Evolutionary conservation across 345 rosid genomes (phyloP).

Genomic region (Eucalyptus curtisii): DNA sequence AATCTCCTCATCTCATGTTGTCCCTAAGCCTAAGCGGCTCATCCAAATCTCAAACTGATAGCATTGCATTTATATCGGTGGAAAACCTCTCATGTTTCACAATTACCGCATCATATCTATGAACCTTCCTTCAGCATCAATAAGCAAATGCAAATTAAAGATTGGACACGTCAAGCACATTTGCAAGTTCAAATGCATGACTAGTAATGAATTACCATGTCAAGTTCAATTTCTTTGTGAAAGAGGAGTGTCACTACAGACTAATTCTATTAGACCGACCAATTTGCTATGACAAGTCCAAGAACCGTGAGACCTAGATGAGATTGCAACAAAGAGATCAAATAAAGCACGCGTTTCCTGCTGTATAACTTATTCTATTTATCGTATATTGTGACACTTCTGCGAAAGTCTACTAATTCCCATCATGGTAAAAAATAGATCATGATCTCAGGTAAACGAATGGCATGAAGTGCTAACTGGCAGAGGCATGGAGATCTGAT

Average conservation of each 20-base stretch:
- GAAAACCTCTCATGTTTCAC: neutral
- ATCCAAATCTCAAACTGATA: neutral
- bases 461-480: neutral
- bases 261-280: neutral
- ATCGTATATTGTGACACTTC: neutral
- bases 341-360: neutral
- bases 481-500: neutral
- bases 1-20: neutral
- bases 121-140: neutral
- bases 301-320: neutral
- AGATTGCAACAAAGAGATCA: neutral
- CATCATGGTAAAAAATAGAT: neutral
- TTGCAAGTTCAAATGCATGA: neutral
- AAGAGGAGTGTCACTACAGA: neutral
- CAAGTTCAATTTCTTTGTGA: neutral
- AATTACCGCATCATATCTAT: neutral
- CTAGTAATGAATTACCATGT: neutral
- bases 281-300: neutral
- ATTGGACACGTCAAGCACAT: neutral
- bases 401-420: neutral
- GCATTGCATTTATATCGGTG: neutral
- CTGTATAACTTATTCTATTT: neutral
- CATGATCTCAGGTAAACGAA: neutral
- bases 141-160: neutral
- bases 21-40: neutral